phyloP scores from a whole-genome alignment of 148 eudicot genomes.

The Euryodendron excelsum region DNA sequence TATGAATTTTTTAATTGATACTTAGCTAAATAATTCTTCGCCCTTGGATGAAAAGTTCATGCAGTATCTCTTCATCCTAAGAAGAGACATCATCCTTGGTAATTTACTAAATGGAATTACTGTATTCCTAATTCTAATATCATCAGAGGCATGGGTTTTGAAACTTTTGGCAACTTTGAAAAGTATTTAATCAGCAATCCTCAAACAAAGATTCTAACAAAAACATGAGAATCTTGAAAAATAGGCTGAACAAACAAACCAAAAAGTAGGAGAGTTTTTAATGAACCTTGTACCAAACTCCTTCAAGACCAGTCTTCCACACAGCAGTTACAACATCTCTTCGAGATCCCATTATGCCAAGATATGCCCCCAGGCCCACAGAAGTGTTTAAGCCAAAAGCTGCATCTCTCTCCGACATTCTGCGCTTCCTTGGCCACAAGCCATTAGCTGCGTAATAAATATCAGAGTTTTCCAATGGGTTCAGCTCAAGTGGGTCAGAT shows the following conservation, averaged over 20 bases:
- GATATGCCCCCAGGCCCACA: constrained; percentile 93
- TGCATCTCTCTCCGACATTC: constrained; percentile 95
- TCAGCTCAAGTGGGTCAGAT: constrained; percentile 44
- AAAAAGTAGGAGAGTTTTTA: not conserved
- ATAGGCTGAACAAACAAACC: not conserved
- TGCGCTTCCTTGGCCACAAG: constrained; percentile 94
- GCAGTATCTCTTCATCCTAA: not conserved
- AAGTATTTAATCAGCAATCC: constrained; percentile 12
- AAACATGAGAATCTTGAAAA: not conserved
- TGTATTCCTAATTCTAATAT: not conserved
- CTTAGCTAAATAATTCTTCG: not conserved
- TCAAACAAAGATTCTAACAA: not conserved
- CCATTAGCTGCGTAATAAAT: constrained; percentile 65
- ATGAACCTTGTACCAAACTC: constrained; percentile 92
- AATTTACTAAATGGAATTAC: not conserved
- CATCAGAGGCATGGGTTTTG: not conserved
- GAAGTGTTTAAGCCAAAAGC: constrained; percentile 96
- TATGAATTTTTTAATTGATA: too few species aligned
- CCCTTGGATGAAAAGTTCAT: not conserved
- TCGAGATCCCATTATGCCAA: constrained; percentile 98
- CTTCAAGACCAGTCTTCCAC: constrained; percentile 97
- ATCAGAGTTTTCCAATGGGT: constrained; percentile 50
- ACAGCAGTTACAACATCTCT: constrained; percentile 94
- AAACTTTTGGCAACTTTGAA: not conserved
- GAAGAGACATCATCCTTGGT: not conserved